Evolutionary conservation across 2,329 filamentous ascomycete species (phyloP), one percentile per base, ranked within the genome.

Genomic region (Colletotrichum nymphaeae): DNA sequence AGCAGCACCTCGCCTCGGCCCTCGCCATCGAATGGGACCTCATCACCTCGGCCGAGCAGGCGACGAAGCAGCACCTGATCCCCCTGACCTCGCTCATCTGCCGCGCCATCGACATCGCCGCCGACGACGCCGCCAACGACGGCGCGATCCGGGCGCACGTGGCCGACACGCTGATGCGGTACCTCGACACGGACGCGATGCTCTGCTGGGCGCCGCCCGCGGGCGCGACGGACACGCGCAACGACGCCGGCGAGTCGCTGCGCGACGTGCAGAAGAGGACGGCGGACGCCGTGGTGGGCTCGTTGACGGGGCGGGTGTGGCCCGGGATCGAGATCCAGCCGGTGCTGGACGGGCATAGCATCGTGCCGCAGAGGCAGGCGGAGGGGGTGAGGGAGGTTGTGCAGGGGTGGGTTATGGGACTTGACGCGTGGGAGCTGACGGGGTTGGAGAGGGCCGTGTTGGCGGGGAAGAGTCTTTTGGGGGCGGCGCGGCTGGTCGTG

Each of bases 1-100:
- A 98, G 84, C 92, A 91, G 37, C 90, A 95, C 78, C 92, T 98
- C 52, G 96, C 96, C 28, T 88, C 92, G 57, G 94, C 94, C 69
- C 92, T 99, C 75, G 97, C 96, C 3, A 85, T 97, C 57, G 97
- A 99, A 86, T 99, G 97, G 97, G 95, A 98, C 81, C 87, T 93
- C 62, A 89, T 99, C 74, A 89, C 92, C 28, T 94, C 93, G 16
- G 91, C 93, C 3, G 93, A 95, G 80, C 94, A 98, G 83, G 94
- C 95, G 0, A 89, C 95, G 52, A 94, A 93, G 81, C 91, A 94
- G 72, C 95, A 98, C 84, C 90, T 97, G 60, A 96, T 98, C 76
- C 97, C 97, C 16, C 86, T 99, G 75, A 98, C 95, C 3, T 95
- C 94, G 60, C 89, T 98, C 19, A 87, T 92, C 26, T 94, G 95